Evolutionary conservation across 495 filamentous ascomycete species (phyloP), one percentile per base, ranked within the genome.

Genomic region (Aspergillus wentii): DNA sequence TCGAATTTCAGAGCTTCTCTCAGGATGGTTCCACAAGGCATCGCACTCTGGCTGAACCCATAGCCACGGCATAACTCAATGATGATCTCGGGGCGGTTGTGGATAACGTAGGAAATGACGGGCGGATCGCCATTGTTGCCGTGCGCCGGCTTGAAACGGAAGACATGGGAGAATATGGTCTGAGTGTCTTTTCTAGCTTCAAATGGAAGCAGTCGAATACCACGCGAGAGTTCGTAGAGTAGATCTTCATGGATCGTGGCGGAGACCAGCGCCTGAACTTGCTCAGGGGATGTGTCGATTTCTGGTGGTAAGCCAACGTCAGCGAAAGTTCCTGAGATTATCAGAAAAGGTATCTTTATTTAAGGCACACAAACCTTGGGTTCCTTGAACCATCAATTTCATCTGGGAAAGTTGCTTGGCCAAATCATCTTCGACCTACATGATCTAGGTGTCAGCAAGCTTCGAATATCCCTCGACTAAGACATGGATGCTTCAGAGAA

Each of bases 1-100:
- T 97, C 89, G 54, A 84, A 86, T 60, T 96, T 97, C 34, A 99
- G 69, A 2, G 91, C 83, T 59, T 99, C 94, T 28, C 90, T 76
- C 32, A 99, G 69, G 3, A 97, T 87, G 1, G 84, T 85, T 15
- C 94, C 94, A 43, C 90, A 95, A 8, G 86, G 86, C 56, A 92
- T 89, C 3, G 91, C 88, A 64, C 90, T 94, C 56, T 97, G 88
- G 46, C 84, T 82, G 54, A 88, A 72, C 38, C 86, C 81, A 54
- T 97, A 99, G 17, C 89, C 89, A 30, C 82, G 79, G 57, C 94
- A 96, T 39, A 99, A 62, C 31, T 88, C 86, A 33, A 94, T 69
- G 27, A 97, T 74, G 11, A 95, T 80, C 50, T 95, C 88, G 1
- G 92, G 89, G 35, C 88, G 79, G 39, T 83, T 75, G 50, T 86